Evolutionary conservation across 176 grass and related monocot genomes (phyloP), one percentile per base, ranked within the genome.

Genomic region (Juncus effusus): DNA sequence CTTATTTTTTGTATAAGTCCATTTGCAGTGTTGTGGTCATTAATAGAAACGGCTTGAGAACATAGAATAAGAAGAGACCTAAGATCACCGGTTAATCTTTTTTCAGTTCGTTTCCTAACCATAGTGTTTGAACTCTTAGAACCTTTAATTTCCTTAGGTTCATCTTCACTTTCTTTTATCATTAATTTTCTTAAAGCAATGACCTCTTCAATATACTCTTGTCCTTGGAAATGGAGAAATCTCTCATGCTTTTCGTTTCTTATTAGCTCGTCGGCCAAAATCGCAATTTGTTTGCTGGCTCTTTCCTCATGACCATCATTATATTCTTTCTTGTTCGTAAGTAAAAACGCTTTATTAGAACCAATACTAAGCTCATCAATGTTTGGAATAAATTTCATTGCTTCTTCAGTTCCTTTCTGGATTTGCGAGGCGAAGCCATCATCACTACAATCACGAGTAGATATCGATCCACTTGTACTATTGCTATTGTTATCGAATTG

Each of bases 1-100:
- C 78, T 81, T 60, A 86, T 81, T 64, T 78, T 58, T 79, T 64
- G 73, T 13, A 86, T 38, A 5, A 78, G 40, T 47, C 78, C 50
- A 54, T 61, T 71, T 8, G 83, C 83, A 3, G 50, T 38, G n/a
- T 42, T 63, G 11, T 51, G 56, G 59, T 74, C 74, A n/a, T 78
- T 59, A 36, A 42, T 51, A 56, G 83, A 72, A 16, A 81, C 56
- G 36, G 78, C 78, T 74, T 86, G 71, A 51, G 83, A 78, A 42
- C 83, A 86, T 13, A 67, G 13, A 36, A 86, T 59, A 7, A 86
- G 83, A 40, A 81, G 61, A 53, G 56, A 73, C 14, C 62, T 80
- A 54, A 86, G 74, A 81, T 86, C 78, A 51, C 68, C 58, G 14
- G 56, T 64, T 28, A n/a, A 62, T 55, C 62, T 74, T 76, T 2